Conservation (phyloP, 805 yeast genomes). For the Saturnispora serradocipensis region DNA sequence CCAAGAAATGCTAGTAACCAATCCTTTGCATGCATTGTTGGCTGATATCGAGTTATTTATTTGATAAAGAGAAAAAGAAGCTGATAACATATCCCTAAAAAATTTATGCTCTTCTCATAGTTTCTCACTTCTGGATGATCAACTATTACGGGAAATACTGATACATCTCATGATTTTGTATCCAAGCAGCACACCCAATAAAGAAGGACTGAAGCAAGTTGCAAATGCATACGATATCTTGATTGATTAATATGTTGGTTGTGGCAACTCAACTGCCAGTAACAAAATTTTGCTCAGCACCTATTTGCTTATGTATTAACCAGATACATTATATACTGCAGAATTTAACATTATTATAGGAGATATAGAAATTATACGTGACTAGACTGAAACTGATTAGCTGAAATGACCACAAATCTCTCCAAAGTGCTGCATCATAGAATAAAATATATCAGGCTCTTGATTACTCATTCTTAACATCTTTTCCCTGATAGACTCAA, state of each 20-base stretch:
- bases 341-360: not conserved
- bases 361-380: not conserved
- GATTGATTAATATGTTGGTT: too few species aligned
- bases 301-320: too few species aligned
- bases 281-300: too few species aligned
- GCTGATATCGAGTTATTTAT: not conserved
- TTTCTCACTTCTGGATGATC: not conserved
- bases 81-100: not conserved
- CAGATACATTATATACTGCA: too few species aligned
- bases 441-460: conserved; percentile 1
- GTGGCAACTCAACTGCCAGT: too few species aligned
- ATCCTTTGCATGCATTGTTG: conserved; percentile 28
- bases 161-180: too few species aligned
- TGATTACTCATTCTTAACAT: not conserved
- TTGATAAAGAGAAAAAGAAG: not conserved
- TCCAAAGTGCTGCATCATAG: not conserved
- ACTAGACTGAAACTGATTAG: not conserved
- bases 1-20: conserved; percentile 63
- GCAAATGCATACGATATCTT: too few species aligned
- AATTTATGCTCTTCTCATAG: not conserved
- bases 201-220: too few species aligned
- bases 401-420: not conserved
- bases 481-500: not conserved
- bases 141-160: not conserved
- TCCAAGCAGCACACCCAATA: too few species aligned